phyloP scores from a whole-genome alignment of 2,329 filamentous ascomycete genomes.

The Aureobasidium pullulans region DNA sequence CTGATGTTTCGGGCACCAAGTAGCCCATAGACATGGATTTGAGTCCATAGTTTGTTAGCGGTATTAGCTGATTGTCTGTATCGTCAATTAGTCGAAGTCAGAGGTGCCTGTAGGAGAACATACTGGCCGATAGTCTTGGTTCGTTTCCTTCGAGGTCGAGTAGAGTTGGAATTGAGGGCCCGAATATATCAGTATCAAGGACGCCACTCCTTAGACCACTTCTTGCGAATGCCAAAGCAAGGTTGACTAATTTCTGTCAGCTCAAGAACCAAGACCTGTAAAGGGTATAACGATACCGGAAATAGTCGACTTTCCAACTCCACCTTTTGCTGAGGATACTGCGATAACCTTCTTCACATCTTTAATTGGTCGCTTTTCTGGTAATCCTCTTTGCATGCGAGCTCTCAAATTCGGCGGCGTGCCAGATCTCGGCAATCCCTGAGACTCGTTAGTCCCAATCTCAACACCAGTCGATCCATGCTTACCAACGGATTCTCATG shows the following conservation, averaged over 20 bases:
- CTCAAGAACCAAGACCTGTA: neutral
- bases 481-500: conserved; percentile 87
- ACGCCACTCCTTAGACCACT: conserved; percentile 78
- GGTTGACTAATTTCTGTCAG: conserved; percentile 48
- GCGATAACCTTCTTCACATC: conserved; percentile 88
- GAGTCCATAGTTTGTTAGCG: conserved; percentile 87
- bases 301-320: conserved; percentile 95
- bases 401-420: conserved; percentile 55
- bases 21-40: conserved; percentile 99
- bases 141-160: conserved; percentile 54
- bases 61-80: conserved; percentile 70
- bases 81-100: neutral
- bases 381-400: conserved; percentile 72
- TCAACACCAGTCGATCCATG: conserved; percentile 1
- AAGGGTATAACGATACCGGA: conserved; percentile 48
- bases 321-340: conserved; percentile 95
- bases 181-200: conserved; percentile 93
- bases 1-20: conserved; percentile 68
- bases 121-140: conserved; percentile 66
- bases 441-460: neutral
- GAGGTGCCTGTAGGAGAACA: neutral
- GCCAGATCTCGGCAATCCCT: conserved; percentile 79
- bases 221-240: conserved; percentile 79
- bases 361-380: conserved; percentile 70
- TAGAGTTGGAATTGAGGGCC: conserved; percentile 86